Evolutionary conservation across 2,329 filamentous ascomycete genomes (phyloP).

Genomic region (Botryotinia convoluta): DNA sequence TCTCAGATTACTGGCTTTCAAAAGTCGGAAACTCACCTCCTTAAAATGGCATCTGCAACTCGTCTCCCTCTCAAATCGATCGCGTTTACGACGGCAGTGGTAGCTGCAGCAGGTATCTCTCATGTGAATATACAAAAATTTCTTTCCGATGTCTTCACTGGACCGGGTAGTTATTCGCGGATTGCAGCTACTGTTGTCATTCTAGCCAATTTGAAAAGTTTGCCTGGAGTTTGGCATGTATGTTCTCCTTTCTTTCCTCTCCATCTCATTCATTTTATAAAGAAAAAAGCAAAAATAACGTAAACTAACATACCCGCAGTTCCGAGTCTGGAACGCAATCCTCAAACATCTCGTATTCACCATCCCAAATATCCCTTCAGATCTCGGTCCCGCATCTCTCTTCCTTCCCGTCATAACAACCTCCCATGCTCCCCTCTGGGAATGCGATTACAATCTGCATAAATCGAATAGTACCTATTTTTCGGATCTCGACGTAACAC

Average conservation of each 20-base stretch:
- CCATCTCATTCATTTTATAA: neutral
- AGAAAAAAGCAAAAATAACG: neutral
- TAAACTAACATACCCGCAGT: conserved; percentile 34
- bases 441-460: conserved; percentile 72
- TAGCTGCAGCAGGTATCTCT: conserved; percentile 28
- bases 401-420: conserved; percentile 61
- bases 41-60: conserved; percentile 37
- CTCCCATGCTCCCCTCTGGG: conserved; percentile 57
- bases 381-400: conserved; percentile 42
- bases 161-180: conserved; percentile 36
- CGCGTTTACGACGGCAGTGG: conserved; percentile 28
- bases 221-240: conserved; percentile 61
- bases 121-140: conserved; percentile 28
- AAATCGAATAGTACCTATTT: conserved; percentile 73
- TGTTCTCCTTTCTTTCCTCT: conserved; percentile 30
- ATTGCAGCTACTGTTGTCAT: conserved; percentile 41
- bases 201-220: conserved; percentile 54
- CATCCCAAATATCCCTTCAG: conserved; percentile 39
- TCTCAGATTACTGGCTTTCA: neutral
- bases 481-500: conserved; percentile 66
- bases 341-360: conserved; percentile 45
- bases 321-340: conserved; percentile 48
- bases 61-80: conserved; percentile 35
- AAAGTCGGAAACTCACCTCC: neutral
- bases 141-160: conserved; percentile 32